A percentile compares a stretch with the other conserved stretches of the same genome.
Conservation (phyloP, 78 protist genomes). For the Dictyostelium firmibasis region DNA sequence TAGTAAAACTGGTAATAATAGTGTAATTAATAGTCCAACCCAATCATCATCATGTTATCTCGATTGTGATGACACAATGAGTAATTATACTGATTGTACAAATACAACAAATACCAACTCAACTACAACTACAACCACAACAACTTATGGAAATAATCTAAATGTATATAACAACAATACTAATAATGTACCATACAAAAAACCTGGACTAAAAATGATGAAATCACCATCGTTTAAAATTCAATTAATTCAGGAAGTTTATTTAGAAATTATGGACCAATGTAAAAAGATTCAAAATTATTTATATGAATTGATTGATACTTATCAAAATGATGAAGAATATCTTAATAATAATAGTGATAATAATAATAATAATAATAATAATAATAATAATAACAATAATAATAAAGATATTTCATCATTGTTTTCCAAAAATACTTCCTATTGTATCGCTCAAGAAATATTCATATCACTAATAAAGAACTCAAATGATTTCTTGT, state of each 20-base stretch:
- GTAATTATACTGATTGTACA: slow-evolving; percentile 4
- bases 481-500: background rate
- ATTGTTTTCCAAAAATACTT: background rate
- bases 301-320: background rate
- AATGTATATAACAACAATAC: background rate
- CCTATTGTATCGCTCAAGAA: background rate
- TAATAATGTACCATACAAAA: background rate
- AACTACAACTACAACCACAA: background rate
- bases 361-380: background rate
- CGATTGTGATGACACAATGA: background rate
- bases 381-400: background rate
- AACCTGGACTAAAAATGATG: background rate
- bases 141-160: background rate
- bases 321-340: background rate
- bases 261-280: background rate
- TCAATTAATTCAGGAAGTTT: slow-evolving; percentile 23
- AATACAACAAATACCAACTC: background rate
- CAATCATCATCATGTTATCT: background rate
- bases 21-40: background rate
- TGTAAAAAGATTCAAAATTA: background rate
- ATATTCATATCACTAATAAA: background rate
- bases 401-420: background rate
- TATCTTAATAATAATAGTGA: background rate
- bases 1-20: background rate
- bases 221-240: slow-evolving; percentile 17